Base-by-base conservation (phyloP, 441 rosid species). In the Breynia disticha region DNA sequence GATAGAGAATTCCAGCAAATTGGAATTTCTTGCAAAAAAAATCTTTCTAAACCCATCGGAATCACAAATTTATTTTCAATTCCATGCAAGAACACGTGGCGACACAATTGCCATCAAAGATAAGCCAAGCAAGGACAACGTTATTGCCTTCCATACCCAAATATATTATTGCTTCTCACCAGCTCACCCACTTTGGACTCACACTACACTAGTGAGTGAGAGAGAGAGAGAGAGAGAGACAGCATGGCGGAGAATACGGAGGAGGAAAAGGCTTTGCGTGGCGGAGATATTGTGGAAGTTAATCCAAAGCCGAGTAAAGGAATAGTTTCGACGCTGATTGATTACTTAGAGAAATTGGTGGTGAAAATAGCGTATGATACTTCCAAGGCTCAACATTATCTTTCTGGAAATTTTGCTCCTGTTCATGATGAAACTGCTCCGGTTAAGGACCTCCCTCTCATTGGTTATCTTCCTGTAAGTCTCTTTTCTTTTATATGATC, bases 381-480 rank as follows among this genome's bases (percentile, higher is more conserved):
- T 46, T 79, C 95, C 13, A 77, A 50, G 53, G 89, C 96, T 52
- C 96, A 51, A 16, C 94, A 87, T 62, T 91, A 86, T 65, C 94
- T 91, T 63, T 66, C 86, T 46, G 98, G 98, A 19, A 91, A 86
- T 69, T 91, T 83, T 52, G 90, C 85, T 63, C 96, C 98, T 3
- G 64, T 78, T 59, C 50, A 54, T n/a, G 77, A 75, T 17, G 97
- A 91, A 64, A 73, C 94, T 61, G 79, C 91, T 57, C 98, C 98
- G 14, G 78, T 77, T 45, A 67, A 67, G 24, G 76, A 82, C 62
- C 95, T 91, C 62, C 74, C 76, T 21, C 79, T 91, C 74, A 62
- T 67, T 57, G 98, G 98, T 56, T 56, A 68, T 67, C 89, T 91
- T 35, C 98, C 98, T 37, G 96, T 91, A 58, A 68, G 72, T 52